Evolutionary conservation across 768 basidiomycete species (phyloP), one percentile per base, ranked within the genome.

Genomic region (Candolleomyces eurysporus): DNA sequence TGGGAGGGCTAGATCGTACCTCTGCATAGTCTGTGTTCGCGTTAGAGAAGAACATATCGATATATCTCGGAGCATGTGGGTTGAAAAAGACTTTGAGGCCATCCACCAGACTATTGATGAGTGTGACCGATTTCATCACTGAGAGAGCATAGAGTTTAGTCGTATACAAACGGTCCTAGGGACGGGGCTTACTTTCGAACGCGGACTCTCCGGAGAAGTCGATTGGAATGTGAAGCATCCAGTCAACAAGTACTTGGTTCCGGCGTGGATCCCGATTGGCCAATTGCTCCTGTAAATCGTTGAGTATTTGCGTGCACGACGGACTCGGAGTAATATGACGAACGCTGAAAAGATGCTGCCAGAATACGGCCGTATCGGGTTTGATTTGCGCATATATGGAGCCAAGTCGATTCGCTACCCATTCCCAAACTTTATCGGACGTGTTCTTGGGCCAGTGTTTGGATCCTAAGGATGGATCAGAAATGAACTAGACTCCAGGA

Each of bases 191-290:
- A 91, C 93, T 89, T 64, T 88, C 84, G 71, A 97, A 97, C 2
- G 92, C 91, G 31, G 93, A 96, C 64, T 92, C 91, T 50, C 88
- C 84, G 40, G 84, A 82, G 71, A 96, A 92, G 64, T 97, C 94
- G 5, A 94, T 76, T 2, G 90, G 88, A 3, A 94, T 79, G 19
- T 83, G 77, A 36, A 90, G 68, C 60, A 94, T 85, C 86, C 91
- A 96, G 63, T 91, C 82, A 19, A 94, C 79, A 43, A 97, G 69
- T 11, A 84, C 82, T 61, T 85, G 75, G 64, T 84, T 86, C 21
- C 94, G 84, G 22, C 94, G 88, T 45, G 92, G 92, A 75, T 97
- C 94, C 26, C 90, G 83, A 59, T 87, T 83, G 60, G 78, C 78
- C 30, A 96, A 71, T 66, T 81, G 77, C 65, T 78, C 73, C 84